These are phyloP conservation scores for Endotrypanum monterogeii DNA, from an alignment of 208 protist genomes.

Conservation along the genomic window DNA sequence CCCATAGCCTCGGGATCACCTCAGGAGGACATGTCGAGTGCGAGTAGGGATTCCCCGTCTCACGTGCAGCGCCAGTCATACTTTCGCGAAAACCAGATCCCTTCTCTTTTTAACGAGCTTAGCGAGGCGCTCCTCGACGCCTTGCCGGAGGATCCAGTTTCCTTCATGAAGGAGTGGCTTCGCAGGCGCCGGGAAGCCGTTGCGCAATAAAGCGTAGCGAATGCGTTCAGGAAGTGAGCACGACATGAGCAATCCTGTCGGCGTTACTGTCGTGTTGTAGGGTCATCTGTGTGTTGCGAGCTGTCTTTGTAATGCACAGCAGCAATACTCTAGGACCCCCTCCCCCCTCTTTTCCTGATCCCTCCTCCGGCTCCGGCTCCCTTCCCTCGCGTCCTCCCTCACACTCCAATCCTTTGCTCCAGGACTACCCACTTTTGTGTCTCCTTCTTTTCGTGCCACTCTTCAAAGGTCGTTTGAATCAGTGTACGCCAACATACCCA, in stretches of 20 bases:
- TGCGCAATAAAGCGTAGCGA: background rate
- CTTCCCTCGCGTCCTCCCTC: no score
- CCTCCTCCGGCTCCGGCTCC: no score
- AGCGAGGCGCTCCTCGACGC: slow-evolving; percentile 47
- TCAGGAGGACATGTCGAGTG: background rate
- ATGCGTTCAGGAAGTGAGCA: background rate
- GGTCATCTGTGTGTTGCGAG: background rate
- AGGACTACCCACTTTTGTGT: background rate
- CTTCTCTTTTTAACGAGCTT: slow-evolving; percentile 64
- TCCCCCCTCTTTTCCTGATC: no score
- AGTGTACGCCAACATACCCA: background rate
- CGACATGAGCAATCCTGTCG: no score
- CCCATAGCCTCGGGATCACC: background rate
- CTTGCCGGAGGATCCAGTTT: slow-evolving; percentile 51
- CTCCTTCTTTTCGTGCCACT: background rate
- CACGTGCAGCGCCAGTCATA: slow-evolving; percentile 14
- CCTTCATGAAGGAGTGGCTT: slow-evolving; percentile 67
- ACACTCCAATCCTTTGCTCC: background rate
- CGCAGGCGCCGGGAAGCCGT: slow-evolving; percentile 29
- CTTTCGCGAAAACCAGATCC: slow-evolving; percentile 34
- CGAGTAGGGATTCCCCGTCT: background rate
- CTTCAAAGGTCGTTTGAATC: background rate
- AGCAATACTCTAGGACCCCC: background rate
- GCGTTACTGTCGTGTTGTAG: background rate
- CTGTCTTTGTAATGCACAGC: background rate